phyloP scores from a whole-genome alignment of 768 basidiomycete species.

The Phallus indusiatus region DNA sequence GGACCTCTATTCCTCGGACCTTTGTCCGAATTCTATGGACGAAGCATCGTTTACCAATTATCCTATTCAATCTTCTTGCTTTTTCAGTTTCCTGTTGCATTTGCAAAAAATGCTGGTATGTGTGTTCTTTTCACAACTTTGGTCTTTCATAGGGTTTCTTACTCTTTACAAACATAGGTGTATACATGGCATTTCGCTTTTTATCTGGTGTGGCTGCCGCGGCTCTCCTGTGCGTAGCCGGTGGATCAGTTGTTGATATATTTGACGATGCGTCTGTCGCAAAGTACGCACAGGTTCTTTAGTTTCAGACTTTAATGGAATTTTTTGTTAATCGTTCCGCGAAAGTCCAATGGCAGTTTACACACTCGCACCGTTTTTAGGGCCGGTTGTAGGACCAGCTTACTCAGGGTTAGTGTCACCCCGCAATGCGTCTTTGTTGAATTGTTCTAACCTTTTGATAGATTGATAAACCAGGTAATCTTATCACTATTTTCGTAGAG shows the following conservation, averaged over 20 bases:
- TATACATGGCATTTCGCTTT: slow-evolving; percentile 39
- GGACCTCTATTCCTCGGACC: slow-evolving; percentile 28
- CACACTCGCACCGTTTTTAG: slow-evolving; percentile 45
- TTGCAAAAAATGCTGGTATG: slow-evolving; percentile 56
- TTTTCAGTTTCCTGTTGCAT: slow-evolving; percentile 64
- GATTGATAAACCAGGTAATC: slow-evolving; percentile 62
- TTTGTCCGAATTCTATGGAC: slow-evolving; percentile 48
- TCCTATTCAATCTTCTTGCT: slow-evolving; percentile 55
- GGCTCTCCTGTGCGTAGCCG: slow-evolving; percentile 53
- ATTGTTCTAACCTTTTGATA: slow-evolving; percentile 12
- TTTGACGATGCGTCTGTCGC: slow-evolving; percentile 48
- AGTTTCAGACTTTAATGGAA: background rate
- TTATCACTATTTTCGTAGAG: background rate
- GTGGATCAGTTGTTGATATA: slow-evolving; percentile 51
- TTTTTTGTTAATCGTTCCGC: slow-evolving; percentile 7
- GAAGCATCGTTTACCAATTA: slow-evolving; percentile 50
- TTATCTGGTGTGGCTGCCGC: slow-evolving; percentile 45
- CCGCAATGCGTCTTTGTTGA: background rate
- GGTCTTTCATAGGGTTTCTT: background rate
- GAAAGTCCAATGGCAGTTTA: slow-evolving; percentile 48
- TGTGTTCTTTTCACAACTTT: slow-evolving; percentile 3
- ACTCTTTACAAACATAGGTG: background rate
- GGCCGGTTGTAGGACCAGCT: slow-evolving; percentile 48
- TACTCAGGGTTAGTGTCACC: slow-evolving; percentile 41
- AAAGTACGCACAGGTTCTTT: slow-evolving; percentile 31